These are phyloP conservation scores for Ganoderma sp. DNA, from an alignment of 1,284 basidiomycete species.

Conservation along the genomic window DNA sequence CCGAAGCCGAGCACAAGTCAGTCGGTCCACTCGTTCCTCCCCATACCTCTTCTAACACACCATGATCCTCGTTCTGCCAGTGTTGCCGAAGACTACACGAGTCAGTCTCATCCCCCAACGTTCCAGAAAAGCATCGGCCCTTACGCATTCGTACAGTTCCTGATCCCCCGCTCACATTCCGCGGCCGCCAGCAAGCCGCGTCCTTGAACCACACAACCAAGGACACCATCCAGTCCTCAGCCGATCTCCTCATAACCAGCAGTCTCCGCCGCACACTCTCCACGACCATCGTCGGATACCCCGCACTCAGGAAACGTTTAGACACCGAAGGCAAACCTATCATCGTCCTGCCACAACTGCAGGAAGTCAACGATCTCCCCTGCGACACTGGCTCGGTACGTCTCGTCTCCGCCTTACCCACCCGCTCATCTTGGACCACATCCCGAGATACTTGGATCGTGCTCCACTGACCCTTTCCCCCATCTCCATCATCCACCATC, in stretches of 20 bases:
- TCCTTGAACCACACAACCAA: slow-evolving; percentile 38
- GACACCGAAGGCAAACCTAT: slow-evolving; percentile 40
- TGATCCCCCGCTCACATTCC: slow-evolving; percentile 39
- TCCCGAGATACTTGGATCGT: neutral
- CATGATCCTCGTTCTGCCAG: slow-evolving; percentile 22
- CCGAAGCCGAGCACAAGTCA: slow-evolving; percentile 43
- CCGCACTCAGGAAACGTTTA: slow-evolving; percentile 36
- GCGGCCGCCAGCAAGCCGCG: slow-evolving; percentile 41
- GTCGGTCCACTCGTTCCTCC: neutral
- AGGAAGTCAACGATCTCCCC: slow-evolving; percentile 40
- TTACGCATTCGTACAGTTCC: slow-evolving; percentile 29
- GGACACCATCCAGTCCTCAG: slow-evolving; percentile 42
- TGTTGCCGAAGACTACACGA: slow-evolving; percentile 38
- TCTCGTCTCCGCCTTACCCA: slow-evolving; percentile 1
- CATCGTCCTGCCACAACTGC: slow-evolving; percentile 41
- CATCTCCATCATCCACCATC: neutral
- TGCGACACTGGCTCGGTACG: slow-evolving; percentile 43
- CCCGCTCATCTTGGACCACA: neutral
- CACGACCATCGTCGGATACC: slow-evolving; percentile 42
- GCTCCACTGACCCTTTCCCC: neutral
- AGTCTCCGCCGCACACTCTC: slow-evolving; percentile 42
- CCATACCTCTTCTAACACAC: neutral
- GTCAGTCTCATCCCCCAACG: slow-evolving; percentile 24
- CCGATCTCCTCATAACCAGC: slow-evolving; percentile 43
- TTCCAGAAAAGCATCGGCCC: neutral